Evolutionary conservation across 192 early-diverging fungal species (phyloP), one percentile per base, ranked within the genome.

Genomic region (Linnemannia zychae): DNA sequence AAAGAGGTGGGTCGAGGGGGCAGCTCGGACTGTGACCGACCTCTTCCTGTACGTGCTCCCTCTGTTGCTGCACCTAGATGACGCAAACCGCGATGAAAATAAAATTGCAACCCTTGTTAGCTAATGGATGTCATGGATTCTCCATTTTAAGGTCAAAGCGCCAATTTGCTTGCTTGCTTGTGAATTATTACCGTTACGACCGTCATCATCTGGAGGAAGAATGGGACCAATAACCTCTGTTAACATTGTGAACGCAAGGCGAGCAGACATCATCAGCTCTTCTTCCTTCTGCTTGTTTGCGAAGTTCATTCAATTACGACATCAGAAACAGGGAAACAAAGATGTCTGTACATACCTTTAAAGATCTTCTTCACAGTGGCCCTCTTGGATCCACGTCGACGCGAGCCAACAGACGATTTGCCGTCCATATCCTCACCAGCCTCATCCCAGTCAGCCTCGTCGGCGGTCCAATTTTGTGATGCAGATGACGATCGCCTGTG

Each of bases 391-490:
- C 47, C 38, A n/a, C 57, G 68, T 48, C 74, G 57, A 44, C 60
- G 67, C 18, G 33, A 28, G 6, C 69, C 74, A 48, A 53, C 48
- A 0, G 57, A 67, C 33, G 68, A 47, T 33, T 76, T 71, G 37
- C 74, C 70, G 7, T 79, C 77, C 69, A 73, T 53, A 20, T 79
- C 77, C 9, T 76, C 77, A 3, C 57, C 57, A 22, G 12, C 24
- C 52, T 75, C 73, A 37, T 85, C 83, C 77, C 73, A 76, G 17
- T 85, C 77, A 0, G 74, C 77, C 34, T 85, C 83, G 47, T 80
- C 80, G 11, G 78, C 76, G 3, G 84, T 87, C 79, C 85, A 81
- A 66, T 85, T 74, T 46, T 78, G 76, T 22, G 82, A 79, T 24
- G 75, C 44, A 12, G 76, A 77, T 5, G 75, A 88, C 9, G 78